Conservation (phyloP, 495 filamentous ascomycete species). For the Talaromyces wortmannii region DNA sequence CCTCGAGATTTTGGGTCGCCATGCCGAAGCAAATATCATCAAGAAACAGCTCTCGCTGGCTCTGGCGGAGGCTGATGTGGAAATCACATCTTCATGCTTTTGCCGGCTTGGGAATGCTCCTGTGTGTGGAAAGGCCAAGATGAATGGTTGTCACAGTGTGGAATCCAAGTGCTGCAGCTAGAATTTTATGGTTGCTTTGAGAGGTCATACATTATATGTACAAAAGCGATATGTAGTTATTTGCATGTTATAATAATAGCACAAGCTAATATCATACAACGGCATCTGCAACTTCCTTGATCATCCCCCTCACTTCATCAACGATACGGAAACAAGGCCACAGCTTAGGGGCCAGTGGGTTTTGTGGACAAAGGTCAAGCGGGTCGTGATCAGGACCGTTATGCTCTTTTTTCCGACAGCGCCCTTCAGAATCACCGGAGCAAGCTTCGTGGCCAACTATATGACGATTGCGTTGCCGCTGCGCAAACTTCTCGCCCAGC, state of each 20-base stretch:
- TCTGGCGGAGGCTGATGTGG: constrained; percentile 49
- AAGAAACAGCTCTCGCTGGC: constrained; percentile 41
- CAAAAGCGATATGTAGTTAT: neutral
- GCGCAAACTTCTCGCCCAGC: constrained; percentile 12
- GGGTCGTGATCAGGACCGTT: constrained; percentile 12
- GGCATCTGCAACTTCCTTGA: constrained; percentile 12
- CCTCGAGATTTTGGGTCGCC: constrained; percentile 39
- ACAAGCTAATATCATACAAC: constrained; percentile 9
- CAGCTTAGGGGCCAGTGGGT: constrained; percentile 11
- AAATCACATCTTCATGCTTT: constrained; percentile 53
- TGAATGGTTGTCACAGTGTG: constrained; percentile 9
- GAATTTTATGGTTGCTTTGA: neutral
- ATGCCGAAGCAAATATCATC: constrained; percentile 42
- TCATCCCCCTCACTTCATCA: constrained; percentile 19
- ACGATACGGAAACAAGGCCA: constrained; percentile 20
- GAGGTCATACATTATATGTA: neutral
- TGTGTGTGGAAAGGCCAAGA: constrained; percentile 1
- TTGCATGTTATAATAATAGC: neutral
- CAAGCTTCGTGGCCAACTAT: constrained; percentile 17
- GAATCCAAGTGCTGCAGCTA: constrained; percentile 5
- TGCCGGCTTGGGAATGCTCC: constrained; percentile 35
- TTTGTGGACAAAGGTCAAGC: constrained; percentile 18
- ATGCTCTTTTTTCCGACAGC: constrained; percentile 14
- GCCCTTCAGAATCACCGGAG: constrained; percentile 8
- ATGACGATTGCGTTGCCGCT: constrained; percentile 17